A percentile compares a stretch with the other conserved stretches of the same genome.
Conservation (phyloP, 2,329 filamentous ascomycete species). For the Venturia effusa region DNA sequence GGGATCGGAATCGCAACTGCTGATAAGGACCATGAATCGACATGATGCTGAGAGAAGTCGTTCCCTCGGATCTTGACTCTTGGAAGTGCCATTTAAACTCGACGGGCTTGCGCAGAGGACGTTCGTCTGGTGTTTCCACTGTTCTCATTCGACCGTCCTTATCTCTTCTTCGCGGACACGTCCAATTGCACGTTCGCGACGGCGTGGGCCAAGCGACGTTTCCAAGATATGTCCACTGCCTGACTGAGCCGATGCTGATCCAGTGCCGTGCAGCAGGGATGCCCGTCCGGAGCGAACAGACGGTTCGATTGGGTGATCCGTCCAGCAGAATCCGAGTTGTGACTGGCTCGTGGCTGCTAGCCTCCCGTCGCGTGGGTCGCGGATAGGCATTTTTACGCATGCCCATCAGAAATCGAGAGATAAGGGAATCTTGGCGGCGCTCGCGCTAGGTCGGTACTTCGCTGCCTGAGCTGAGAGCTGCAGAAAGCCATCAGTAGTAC, state of each 20-base stretch:
- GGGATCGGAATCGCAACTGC: not conserved
- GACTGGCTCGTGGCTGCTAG: not conserved
- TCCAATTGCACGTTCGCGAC: constrained; percentile 1
- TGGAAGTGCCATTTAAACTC: not conserved
- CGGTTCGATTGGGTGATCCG: not conserved
- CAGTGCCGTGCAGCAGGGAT: not conserved
- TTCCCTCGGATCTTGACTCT: not conserved
- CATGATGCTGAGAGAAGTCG: not conserved
- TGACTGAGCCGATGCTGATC: not conserved
- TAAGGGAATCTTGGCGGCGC: constrained; percentile 3
- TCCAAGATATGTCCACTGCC: not conserved
- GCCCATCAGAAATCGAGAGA: constrained; percentile 6
- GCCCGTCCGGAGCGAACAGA: not conserved
- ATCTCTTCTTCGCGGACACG: not conserved
- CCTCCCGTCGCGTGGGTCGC: not conserved
- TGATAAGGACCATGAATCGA: not conserved
- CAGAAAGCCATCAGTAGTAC: constrained; percentile 4
- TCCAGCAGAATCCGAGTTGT: not conserved
- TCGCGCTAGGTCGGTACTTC: not conserved
- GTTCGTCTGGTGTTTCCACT: not conserved
- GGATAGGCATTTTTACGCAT: not conserved
- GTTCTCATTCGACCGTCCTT: constrained; percentile 3
- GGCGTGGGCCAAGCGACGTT: not conserved
- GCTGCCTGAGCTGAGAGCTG: not conserved
- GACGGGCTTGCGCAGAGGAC: not conserved